These are phyloP conservation scores for Umbilicaria muhlenbergii DNA, from an alignment of 495 filamentous ascomycete species.

Conservation along the genomic window DNA sequence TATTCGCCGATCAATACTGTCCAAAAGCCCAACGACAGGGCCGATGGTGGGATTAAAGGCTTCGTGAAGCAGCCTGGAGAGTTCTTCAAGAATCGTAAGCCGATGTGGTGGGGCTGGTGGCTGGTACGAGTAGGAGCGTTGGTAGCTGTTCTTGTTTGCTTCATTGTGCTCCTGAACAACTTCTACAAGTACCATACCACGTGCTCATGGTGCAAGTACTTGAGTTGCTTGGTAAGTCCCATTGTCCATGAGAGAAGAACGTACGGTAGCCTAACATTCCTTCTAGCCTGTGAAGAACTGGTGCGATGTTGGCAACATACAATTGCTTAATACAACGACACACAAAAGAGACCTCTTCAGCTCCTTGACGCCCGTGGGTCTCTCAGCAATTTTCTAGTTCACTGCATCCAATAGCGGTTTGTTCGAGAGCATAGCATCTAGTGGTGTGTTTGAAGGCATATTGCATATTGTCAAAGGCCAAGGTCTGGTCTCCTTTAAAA, in stretches of 20 bases:
- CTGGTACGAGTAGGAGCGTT: conserved; percentile 67
- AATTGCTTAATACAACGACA: conserved; percentile 16
- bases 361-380: no score
- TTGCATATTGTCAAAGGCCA: no score
- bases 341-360: not conserved
- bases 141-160: conserved; percentile 59
- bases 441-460: no score
- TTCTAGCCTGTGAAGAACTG: conserved; percentile 55
- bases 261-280: conserved; percentile 13
- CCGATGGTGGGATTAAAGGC: conserved; percentile 28
- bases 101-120: conserved; percentile 98
- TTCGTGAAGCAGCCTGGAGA: conserved; percentile 55
- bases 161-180: conserved; percentile 73
- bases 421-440: no score
- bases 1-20: conserved; percentile 44
- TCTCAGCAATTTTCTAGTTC: no score
- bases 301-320: conserved; percentile 50
- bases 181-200: conserved; percentile 65
- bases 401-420: no score
- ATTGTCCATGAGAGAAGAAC: not conserved
- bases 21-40: conserved; percentile 19
- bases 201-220: conserved; percentile 84
- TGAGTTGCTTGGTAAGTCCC: conserved; percentile 75
- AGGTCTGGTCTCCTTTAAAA: no score
- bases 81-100: conserved; percentile 86